A percentile compares a stretch with the other conserved stretches of the same genome.
Conservation (phyloP, 2,329 filamentous ascomycete species). For the Apiospora malaysiana region DNA sequence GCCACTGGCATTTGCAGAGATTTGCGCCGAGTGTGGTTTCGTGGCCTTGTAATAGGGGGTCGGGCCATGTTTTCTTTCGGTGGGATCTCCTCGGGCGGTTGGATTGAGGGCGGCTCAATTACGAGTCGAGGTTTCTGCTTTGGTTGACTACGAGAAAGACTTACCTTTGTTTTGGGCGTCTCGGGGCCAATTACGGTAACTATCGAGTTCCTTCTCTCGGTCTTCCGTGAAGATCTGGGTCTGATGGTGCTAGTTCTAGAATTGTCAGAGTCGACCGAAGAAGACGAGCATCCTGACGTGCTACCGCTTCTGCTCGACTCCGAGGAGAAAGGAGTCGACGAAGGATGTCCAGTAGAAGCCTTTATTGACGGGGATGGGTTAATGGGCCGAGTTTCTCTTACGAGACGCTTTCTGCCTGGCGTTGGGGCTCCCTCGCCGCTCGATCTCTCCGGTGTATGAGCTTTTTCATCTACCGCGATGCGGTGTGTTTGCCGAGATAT, state of each 20-base stretch:
- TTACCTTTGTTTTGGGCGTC: background rate
- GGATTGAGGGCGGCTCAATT: background rate
- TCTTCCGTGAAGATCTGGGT: background rate
- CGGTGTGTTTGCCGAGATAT: background rate
- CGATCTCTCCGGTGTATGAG: background rate
- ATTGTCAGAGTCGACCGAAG: background rate
- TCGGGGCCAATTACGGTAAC: background rate
- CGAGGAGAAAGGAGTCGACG: background rate
- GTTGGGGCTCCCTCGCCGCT: background rate
- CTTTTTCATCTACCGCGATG: background rate
- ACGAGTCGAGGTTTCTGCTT: background rate
- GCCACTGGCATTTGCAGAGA: constrained; percentile 1
- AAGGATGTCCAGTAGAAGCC: background rate
- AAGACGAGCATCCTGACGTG: background rate
- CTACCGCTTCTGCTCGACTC: background rate
- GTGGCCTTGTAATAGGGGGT: background rate
- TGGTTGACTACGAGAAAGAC: background rate
- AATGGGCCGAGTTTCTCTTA: background rate
- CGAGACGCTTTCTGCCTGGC: background rate
- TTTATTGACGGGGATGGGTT: background rate
- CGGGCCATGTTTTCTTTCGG: background rate
- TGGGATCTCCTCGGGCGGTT: background rate
- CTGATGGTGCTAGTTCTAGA: background rate
- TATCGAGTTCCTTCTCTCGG: background rate
- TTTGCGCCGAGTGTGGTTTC: background rate